Conservation (phyloP, 192 early-diverging fungal species). For the Spinellus fusiger region DNA sequence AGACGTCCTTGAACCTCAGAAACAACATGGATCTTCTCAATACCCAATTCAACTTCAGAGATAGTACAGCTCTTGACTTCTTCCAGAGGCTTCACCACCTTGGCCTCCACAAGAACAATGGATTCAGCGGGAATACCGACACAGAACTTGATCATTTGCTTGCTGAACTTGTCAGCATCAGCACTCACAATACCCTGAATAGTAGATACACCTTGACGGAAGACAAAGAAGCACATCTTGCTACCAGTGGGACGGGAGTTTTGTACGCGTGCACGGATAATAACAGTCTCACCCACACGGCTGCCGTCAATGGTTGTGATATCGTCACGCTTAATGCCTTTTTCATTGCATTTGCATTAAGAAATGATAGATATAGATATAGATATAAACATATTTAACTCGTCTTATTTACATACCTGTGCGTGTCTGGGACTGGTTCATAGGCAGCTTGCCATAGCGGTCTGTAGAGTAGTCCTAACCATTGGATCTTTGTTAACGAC, state of each 20-base stretch:
- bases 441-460: constrained; percentile 79
- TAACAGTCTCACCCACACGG: constrained; percentile 68
- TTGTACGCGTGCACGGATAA: constrained; percentile 88
- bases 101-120: constrained; percentile 82
- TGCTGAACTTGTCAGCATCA: constrained; percentile 74
- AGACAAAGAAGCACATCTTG: constrained; percentile 87
- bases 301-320: constrained; percentile 57
- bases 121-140: constrained; percentile 79
- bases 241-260: constrained; percentile 75
- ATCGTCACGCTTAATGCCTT: constrained; percentile 57
- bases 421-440: constrained; percentile 82
- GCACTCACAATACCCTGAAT: constrained; percentile 81
- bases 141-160: constrained; percentile 92
- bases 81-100: constrained; percentile 70
- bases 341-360: background rate
- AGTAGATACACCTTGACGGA: constrained; percentile 84
- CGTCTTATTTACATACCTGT: constrained; percentile 51
- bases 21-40: constrained; percentile 66
- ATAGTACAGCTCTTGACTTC: constrained; percentile 91
- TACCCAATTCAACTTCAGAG: constrained; percentile 84
- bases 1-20: constrained; percentile 70
- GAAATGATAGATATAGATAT: background rate
- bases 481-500: background rate
- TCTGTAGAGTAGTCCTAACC: constrained; percentile 71
- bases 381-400: no score